A percentile compares a stretch with the other conserved stretches of the same genome.
These are phyloP conservation scores for Picochlorum sp. DNA, from an alignment of 139 green algal genomes.

Conservation along the genomic window DNA sequence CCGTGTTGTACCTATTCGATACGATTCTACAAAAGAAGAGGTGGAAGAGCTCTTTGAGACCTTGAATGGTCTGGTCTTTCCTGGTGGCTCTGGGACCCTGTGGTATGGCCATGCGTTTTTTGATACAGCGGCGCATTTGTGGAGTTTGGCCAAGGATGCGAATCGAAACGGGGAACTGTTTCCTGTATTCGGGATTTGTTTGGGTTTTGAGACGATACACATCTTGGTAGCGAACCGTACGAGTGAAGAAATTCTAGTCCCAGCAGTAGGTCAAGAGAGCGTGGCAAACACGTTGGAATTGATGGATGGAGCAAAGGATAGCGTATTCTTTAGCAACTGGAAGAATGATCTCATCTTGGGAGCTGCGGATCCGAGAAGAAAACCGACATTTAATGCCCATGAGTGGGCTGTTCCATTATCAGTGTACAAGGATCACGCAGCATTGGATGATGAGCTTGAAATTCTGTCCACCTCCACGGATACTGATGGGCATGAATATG, in stretches of 20 bases:
- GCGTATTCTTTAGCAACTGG: constrained; percentile 7
- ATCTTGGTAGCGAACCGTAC: constrained; percentile 10
- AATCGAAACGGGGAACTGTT: constrained; percentile 10
- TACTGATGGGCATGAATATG: not conserved
- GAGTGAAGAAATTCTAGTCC: constrained; percentile 9
- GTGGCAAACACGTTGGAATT: constrained; percentile 13
- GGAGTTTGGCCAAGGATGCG: constrained; percentile 19
- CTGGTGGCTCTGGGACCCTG: constrained; percentile 30
- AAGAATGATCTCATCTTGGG: not conserved
- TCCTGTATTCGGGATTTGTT: constrained; percentile 15
- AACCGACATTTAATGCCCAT: constrained; percentile 16
- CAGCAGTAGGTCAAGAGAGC: constrained; percentile 2
- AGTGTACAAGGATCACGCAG: not conserved
- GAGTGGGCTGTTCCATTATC: constrained; percentile 9
- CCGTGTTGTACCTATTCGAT: constrained; percentile 44
- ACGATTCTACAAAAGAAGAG: constrained; percentile 12
- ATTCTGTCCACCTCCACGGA: constrained; percentile 11
- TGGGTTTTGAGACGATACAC: constrained; percentile 17
- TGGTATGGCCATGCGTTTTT: constrained; percentile 49
- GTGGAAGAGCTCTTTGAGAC: not conserved
- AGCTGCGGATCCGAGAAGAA: not conserved
- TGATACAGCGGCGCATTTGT: constrained; percentile 37
- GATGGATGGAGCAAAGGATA: constrained; percentile 1
- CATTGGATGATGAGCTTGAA: constrained; percentile 1
- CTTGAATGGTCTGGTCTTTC: constrained; percentile 52